phyloP scores from a whole-genome alignment of 495 filamentous ascomycete species.

The Friedmanniomyces simplex region DNA sequence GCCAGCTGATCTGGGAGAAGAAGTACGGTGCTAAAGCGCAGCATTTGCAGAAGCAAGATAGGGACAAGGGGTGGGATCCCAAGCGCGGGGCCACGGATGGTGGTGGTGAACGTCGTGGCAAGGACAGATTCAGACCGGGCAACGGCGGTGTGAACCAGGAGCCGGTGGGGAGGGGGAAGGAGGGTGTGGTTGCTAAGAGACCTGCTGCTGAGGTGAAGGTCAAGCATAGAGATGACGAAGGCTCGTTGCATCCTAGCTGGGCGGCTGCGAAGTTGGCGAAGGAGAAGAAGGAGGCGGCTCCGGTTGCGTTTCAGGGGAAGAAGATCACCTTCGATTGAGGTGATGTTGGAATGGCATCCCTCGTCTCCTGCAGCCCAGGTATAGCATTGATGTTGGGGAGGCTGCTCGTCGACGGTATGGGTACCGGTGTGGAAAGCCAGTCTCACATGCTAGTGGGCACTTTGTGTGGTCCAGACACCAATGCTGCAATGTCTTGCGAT shows the following conservation, averaged over 20 bases:
- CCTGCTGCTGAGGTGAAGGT: background rate
- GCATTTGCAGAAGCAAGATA: conserved; percentile 44
- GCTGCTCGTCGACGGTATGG: too few species aligned
- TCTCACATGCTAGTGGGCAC: too few species aligned
- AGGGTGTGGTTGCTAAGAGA: background rate
- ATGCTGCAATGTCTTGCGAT: too few species aligned
- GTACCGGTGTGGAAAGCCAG: too few species aligned
- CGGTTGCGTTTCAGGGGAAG: conserved; percentile 60
- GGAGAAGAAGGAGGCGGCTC: conserved; percentile 52
- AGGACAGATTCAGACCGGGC: background rate
- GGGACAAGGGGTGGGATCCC: conserved; percentile 44
- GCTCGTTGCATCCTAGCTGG: conserved; percentile 83
- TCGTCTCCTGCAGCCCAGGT: too few species aligned
- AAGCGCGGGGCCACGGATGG: conserved; percentile 34
- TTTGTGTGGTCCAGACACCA: too few species aligned
- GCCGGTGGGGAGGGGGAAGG: background rate
- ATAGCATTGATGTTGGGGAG: too few species aligned
- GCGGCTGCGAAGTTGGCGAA: conserved; percentile 80
- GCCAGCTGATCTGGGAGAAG: conserved; percentile 82
- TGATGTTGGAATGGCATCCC: too few species aligned
- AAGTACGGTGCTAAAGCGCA: conserved; percentile 72
- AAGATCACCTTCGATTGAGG: conserved; percentile 79
- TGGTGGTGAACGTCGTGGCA: background rate
- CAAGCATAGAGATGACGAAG: conserved; percentile 45
- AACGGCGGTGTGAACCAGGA: background rate